Evolutionary conservation across 1,284 basidiomycete genomes (phyloP).

Genomic region (Apiotrichum akiyoshidainum): DNA sequence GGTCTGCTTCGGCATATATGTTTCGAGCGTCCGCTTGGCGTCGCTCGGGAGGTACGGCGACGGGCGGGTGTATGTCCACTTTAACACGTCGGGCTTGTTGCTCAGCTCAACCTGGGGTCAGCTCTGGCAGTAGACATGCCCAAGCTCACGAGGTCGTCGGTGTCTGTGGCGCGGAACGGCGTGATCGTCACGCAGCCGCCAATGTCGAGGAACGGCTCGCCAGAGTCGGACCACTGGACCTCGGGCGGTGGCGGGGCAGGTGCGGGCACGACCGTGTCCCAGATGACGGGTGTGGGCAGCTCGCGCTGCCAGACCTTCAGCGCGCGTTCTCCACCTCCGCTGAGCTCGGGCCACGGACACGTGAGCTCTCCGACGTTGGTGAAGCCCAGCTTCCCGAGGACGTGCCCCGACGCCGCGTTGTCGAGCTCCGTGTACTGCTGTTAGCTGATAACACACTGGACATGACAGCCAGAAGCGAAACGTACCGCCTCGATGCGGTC

Average conservation of each 20-base stretch:
- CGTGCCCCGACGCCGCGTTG: background rate
- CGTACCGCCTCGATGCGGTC: too few relatives aligned
- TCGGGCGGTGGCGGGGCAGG: background rate
- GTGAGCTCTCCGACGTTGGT: background rate
- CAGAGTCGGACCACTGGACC: background rate
- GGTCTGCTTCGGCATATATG: background rate
- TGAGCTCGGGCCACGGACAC: background rate
- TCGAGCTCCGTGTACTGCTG: background rate
- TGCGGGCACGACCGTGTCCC: background rate
- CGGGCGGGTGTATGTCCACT: slow-evolving; percentile 2
- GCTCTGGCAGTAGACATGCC: too few relatives aligned
- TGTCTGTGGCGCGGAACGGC: background rate
- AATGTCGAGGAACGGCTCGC: slow-evolving; percentile 3
- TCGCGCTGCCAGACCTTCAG: background rate
- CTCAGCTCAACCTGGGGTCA: background rate
- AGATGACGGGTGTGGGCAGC: background rate
- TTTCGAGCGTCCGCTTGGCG: background rate
- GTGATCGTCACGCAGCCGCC: background rate
- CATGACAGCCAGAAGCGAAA: too few relatives aligned
- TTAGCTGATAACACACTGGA: background rate
- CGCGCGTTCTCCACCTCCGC: background rate
- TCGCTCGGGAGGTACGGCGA: background rate
- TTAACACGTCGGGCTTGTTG: background rate
- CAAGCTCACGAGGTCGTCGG: too few relatives aligned
- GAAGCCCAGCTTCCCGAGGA: slow-evolving; percentile 2